phyloP scores from a whole-genome alignment of 257 asterid genomes.

The Anisodus tanguticus region DNA sequence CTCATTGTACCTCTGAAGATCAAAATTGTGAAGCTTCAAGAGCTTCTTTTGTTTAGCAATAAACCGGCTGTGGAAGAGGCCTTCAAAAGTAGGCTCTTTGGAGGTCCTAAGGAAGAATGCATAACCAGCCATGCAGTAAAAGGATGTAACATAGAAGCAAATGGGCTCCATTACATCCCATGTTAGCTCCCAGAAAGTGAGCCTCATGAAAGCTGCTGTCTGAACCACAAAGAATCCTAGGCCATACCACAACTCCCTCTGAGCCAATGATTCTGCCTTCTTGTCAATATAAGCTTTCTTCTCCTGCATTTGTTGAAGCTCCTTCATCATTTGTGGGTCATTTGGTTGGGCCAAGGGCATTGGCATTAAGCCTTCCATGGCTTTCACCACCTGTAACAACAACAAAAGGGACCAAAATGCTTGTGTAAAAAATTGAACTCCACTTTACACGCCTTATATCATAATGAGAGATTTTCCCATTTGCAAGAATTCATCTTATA shows the following conservation, averaged over 20 bases:
- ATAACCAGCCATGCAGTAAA: constrained; percentile 80
- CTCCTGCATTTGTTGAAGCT: constrained; percentile 67
- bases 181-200: constrained; percentile 90
- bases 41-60: constrained; percentile 60
- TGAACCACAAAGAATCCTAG: constrained; percentile 66
- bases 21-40: constrained; percentile 59
- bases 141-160: constrained; percentile 79
- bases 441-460: constrained; percentile 35
- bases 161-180: constrained; percentile 99
- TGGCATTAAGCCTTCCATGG: constrained; percentile 70
- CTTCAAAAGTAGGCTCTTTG: constrained; percentile 81
- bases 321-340: constrained; percentile 58
- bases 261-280: constrained; percentile 56
- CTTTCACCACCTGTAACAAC: constrained; percentile 82
- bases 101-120: constrained; percentile 75
- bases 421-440: constrained; percentile 57
- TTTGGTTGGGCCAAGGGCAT: constrained; percentile 38
- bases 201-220: constrained; percentile 86
- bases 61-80: constrained; percentile 75
- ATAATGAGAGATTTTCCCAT: no score
- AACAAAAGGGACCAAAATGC: constrained; percentile 50
- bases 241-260: constrained; percentile 76
- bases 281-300: constrained; percentile 61
- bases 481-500: no score
- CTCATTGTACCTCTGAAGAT: constrained; percentile 60